Percentiles rank a stretch among this genome's conserved stretches.
These are phyloP conservation scores for Phytophthora foliorum DNA, from an alignment of 352 stramenopile genomes.

Conservation along the genomic window DNA sequence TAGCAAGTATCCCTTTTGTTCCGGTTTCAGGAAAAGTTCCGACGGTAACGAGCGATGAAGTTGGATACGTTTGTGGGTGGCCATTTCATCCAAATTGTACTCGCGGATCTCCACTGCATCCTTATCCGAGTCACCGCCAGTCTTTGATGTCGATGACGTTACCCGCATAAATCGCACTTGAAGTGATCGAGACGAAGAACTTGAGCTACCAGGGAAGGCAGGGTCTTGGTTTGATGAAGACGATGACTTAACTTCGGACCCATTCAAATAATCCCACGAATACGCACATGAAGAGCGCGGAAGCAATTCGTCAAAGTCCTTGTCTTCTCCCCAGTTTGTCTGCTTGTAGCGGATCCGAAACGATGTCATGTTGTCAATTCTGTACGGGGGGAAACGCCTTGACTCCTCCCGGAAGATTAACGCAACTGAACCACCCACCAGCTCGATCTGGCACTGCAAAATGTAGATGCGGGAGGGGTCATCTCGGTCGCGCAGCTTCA, in stretches of 20 bases:
- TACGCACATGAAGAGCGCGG: conserved; percentile 84
- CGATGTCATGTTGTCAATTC: conserved; percentile 93
- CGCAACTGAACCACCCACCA: conserved; percentile 87
- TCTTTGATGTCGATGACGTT: conserved; percentile 72
- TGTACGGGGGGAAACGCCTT: conserved; percentile 88
- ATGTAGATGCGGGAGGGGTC: conserved; percentile 88
- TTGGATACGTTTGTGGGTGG: conserved; percentile 81
- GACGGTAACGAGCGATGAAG: conserved; percentile 86
- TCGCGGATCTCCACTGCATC: conserved; percentile 88
- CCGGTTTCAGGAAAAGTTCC: conserved; percentile 79
- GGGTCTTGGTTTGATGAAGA: conserved; percentile 70
- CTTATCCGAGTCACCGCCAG: conserved; percentile 67
- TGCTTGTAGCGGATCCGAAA: conserved; percentile 92
- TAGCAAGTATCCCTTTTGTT: conserved; percentile 83
- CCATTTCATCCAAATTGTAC: conserved; percentile 92
- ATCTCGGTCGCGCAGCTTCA: conserved; percentile 84
- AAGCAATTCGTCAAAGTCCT: conserved; percentile 80
- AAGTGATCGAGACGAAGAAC: conserved; percentile 68
- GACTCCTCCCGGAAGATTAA: conserved; percentile 90
- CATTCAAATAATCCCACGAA: conserved; percentile 87
- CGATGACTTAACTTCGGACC: conserved; percentile 67
- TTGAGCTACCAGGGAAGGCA: conserved; percentile 66
- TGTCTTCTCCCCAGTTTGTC: conserved; percentile 74
- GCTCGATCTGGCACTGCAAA: conserved; percentile 88
- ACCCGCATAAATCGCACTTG: conserved; percentile 92